Base-by-base conservation (phyloP, 352 stramenopile species). In the Pythium sp. region DNA sequence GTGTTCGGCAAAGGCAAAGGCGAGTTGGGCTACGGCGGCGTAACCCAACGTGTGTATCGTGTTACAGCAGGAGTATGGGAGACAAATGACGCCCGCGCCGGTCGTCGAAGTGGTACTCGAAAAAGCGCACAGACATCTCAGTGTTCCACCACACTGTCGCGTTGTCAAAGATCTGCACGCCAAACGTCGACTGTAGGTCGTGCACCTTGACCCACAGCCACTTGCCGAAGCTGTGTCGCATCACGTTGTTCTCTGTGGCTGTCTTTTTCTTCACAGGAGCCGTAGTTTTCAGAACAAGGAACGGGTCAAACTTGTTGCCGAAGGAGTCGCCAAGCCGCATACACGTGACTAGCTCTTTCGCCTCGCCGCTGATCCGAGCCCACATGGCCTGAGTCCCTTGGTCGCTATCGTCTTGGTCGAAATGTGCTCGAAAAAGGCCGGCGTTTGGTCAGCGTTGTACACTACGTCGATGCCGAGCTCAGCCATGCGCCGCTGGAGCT, bases 81-180 rank as follows among this genome's bases (percentile, higher is more conserved):
- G n/a, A 55, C n/a, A 26, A 30, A 3, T 55, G 47, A 55, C 6
- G 5, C 6, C 47, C n/a, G 5, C 47, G n/a, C 47, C 46, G 46
- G 46, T 55, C 47, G n/a, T 6, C n/a, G n/a, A 55, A 55, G n/a
- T 55, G 47, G 47, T 55, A 55, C n/a, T 55, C 47, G n/a, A 55
- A n/a, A 30, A 55, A 28, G n/a, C 47, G n/a, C 47, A 55, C 47
- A 30, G 20, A 30, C 47, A 55, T 30, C 5, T 55, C 47, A 6
- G 47, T 55, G n/a, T 55, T 55, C 47, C 47, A 55, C 47, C n/a
- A 55, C n/a, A n/a, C 20, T 6, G n/a, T 55, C 6, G 20, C 47
- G 20, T 55, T 55, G 6, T 0, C 47, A n/a, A 30, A 55, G 47
- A 55, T 28, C 47, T 55, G 47, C 20, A 55, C 47, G 20, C 47